Evolutionary conservation across 805 yeast genomes (phyloP), one percentile per base, ranked within the genome.

Genomic region (Starmera quercuum): DNA sequence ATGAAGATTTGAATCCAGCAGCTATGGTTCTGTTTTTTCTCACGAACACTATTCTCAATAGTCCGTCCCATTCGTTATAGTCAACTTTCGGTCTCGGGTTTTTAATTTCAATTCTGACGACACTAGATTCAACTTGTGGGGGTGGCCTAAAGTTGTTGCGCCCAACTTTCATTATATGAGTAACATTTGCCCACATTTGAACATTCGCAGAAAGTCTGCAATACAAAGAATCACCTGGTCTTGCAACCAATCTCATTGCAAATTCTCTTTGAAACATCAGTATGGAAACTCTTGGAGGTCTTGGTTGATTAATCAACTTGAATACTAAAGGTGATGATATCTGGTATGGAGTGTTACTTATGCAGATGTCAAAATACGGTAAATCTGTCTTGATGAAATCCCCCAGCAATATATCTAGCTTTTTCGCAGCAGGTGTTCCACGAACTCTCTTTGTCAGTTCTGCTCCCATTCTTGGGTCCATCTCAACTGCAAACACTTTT

Each of bases 401-500:
- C 14, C 98, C 98, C 43, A 92, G 68, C 51, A 90, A 63, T 38
- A 92, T 86, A 42, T 92, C 97, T 36, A 92, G 67, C 56, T 87
- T 88, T 61, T 85, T 86, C 57, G 87, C 92, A 36, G 73, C 81
- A 1, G 96, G 88, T n/a, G 94, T 90, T 10, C 97, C 97, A 51
- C 86, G 96, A 12, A 92, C 97, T 66, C 98, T 80, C 58, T 92
- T 92, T 9, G 97, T 86, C 49, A 92, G 68, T 60, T 92, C 98
- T 1, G 97, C 97, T 3, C 97, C 98, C 98, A 92, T 92, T 63
- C 97, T 71, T n/a, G 98, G 98, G 63, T 92, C 98, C 86, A 88
- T 88, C 64, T 92, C 98, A 34, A 84, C 92, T 0, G 97, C 98
- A 31, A 85, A 73, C n/a, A 90, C 97, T 48, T 85, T 87, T 37